Conservation (phyloP, 768 basidiomycete genomes). For the Kwoniella heveanensis region DNA sequence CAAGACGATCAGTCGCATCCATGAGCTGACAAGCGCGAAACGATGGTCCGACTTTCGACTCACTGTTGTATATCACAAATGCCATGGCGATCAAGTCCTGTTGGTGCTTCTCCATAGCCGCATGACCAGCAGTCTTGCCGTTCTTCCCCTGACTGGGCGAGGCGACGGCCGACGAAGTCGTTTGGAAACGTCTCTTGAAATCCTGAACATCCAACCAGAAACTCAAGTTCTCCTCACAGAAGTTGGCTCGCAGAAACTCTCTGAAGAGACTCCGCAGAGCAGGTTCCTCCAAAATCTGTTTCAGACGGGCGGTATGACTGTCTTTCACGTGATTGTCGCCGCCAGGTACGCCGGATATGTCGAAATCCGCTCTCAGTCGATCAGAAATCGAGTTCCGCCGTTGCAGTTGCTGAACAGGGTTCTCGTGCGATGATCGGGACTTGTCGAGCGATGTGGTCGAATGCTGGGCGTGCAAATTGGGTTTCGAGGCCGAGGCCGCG, state of each 20-base stretch:
- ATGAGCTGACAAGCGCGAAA: too few relatives aligned
- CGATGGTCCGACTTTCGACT: too few relatives aligned
- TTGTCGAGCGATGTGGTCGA: slow-evolving; percentile 65
- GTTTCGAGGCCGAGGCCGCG: slow-evolving; percentile 17
- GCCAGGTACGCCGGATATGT: slow-evolving; percentile 27
- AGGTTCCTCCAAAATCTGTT: slow-evolving; percentile 90
- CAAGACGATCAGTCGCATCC: slow-evolving; percentile 4
- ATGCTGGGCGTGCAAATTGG: slow-evolving; percentile 58
- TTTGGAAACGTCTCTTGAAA: slow-evolving; percentile 93
- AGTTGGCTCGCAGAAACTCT: slow-evolving; percentile 89
- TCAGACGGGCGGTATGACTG: slow-evolving; percentile 86
- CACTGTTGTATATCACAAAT: slow-evolving; percentile 65
- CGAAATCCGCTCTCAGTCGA: slow-evolving; percentile 28
- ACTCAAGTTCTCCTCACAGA: slow-evolving; percentile 96
- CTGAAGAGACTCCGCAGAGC: slow-evolving; percentile 85
- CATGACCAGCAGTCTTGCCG: slow-evolving; percentile 58
- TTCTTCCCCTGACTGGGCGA: slow-evolving; percentile 33
- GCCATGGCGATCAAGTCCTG: slow-evolving; percentile 92
- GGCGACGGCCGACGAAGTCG: slow-evolving; percentile 82
- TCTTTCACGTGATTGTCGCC: slow-evolving; percentile 63
- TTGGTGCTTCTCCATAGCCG: slow-evolving; percentile 95
- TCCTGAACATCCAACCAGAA: slow-evolving; percentile 98
- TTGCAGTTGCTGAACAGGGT: slow-evolving; percentile 7
- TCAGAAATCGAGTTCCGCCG: slow-evolving; percentile 26
- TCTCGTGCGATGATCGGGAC: slow-evolving; percentile 19